A percentile compares a stretch with the other conserved stretches of the same genome.
These are phyloP conservation scores for Colletotrichum liaoningense DNA, from an alignment of 2,329 filamentous ascomycete genomes.

Conservation along the genomic window DNA sequence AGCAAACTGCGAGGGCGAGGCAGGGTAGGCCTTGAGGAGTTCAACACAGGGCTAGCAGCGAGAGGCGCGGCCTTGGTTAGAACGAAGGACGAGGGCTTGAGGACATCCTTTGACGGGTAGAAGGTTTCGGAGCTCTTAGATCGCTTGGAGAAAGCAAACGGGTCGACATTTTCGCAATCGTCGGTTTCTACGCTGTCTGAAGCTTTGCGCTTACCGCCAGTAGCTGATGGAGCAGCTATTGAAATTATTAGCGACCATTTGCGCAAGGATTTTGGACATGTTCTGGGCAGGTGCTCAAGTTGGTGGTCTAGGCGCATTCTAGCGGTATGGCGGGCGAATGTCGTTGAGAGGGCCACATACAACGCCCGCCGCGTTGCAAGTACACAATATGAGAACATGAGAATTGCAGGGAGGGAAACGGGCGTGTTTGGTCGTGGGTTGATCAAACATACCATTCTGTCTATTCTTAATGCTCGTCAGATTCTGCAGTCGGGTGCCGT, in stretches of 20 bases:
- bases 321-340: background rate
- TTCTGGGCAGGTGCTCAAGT: background rate
- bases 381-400: background rate
- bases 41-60: conserved; percentile 31
- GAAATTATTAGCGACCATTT: background rate
- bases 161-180: conserved; percentile 73
- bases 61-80: conserved; percentile 55
- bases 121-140: conserved; percentile 61
- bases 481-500: conserved; percentile 75
- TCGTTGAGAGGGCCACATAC: background rate
- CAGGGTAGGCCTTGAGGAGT: conserved; percentile 35
- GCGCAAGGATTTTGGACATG: too few relatives aligned
- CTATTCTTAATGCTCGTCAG: conserved; percentile 82
- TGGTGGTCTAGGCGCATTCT: conserved; percentile 18
- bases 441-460: conserved; percentile 72
- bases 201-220: conserved; percentile 68
- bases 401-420: background rate
- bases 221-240: conserved; percentile 54
- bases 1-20: conserved; percentile 58
- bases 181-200: conserved; percentile 59
- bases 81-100: conserved; percentile 61
- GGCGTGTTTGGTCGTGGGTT: conserved; percentile 12
- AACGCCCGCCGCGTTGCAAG: background rate
- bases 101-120: conserved; percentile 54
- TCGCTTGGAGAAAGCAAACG: conserved; percentile 67